Conservation (phyloP, 2,329 filamentous ascomycete species). For the Phialocephala sp. region DNA sequence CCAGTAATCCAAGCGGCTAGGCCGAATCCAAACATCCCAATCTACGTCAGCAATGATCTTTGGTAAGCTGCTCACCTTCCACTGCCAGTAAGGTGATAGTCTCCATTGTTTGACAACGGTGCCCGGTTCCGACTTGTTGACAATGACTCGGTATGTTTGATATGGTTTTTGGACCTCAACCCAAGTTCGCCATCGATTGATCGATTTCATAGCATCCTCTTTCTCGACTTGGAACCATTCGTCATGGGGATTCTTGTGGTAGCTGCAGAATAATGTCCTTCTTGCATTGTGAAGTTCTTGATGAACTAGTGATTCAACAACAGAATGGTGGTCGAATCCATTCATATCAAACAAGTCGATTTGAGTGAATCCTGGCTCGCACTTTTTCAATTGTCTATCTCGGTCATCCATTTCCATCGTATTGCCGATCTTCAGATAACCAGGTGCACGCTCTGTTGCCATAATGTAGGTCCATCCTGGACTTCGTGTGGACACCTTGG, state of each 20-base stretch:
- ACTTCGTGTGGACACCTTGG: background rate
- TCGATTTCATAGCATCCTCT: slow-evolving; percentile 18
- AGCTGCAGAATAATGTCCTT: slow-evolving; percentile 20
- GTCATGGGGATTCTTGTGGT: slow-evolving; percentile 10
- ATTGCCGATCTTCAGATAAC: slow-evolving; percentile 26
- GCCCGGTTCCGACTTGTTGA: background rate
- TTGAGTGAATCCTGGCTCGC: slow-evolving; percentile 14
- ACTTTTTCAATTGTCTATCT: slow-evolving; percentile 21
- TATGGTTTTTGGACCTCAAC: slow-evolving; percentile 24
- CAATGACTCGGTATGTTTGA: background rate
- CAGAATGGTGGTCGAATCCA: slow-evolving; percentile 22
- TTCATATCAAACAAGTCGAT: slow-evolving; percentile 14
- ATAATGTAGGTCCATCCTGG: slow-evolving; percentile 23
- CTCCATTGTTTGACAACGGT: slow-evolving; percentile 14
- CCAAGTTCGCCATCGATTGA: slow-evolving; percentile 29
- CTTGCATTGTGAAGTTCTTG: slow-evolving; percentile 25
- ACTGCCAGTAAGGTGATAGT: slow-evolving; percentile 29
- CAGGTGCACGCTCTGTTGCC: slow-evolving; percentile 12
- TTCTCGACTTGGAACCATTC: slow-evolving; percentile 30
- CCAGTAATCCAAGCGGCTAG: background rate
- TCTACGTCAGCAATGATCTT: slow-evolving; percentile 17
- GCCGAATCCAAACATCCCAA: slow-evolving; percentile 27
- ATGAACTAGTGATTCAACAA: slow-evolving; percentile 25
- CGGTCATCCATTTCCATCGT: slow-evolving; percentile 19
- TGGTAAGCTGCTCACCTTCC: slow-evolving; percentile 24